Percentiles rank a stretch among this genome's conserved stretches.
Evolutionary conservation across 768 basidiomycete genomes (phyloP).

Genomic region (Antrodiella citrinella): DNA sequence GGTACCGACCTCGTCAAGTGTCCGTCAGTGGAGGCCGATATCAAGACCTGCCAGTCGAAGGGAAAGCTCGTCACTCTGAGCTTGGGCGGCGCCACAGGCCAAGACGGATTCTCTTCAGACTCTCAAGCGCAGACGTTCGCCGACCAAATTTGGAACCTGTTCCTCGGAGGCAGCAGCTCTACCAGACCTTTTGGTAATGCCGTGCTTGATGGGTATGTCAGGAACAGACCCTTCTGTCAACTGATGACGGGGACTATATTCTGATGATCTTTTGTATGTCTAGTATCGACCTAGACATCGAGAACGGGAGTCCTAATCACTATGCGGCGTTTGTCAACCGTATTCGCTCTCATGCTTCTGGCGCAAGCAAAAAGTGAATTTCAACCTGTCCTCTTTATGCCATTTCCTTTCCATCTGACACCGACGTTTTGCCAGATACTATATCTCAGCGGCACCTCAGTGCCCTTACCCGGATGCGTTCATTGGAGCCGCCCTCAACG

Average conservation of each 20-base stretch:
- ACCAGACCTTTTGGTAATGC: constrained; percentile 67
- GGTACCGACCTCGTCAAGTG: constrained; percentile 64
- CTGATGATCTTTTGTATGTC: too few relatives aligned
- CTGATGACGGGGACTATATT: background rate
- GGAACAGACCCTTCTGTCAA: background rate
- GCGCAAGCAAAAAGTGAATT: constrained; percentile 52
- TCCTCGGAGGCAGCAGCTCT: constrained; percentile 52
- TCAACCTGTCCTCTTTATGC: too few relatives aligned
- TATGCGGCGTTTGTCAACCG: constrained; percentile 34
- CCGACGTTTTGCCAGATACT: constrained; percentile 40
- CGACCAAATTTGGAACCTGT: constrained; percentile 63
- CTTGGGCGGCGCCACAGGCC: constrained; percentile 42
- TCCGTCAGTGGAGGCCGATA: constrained; percentile 46
- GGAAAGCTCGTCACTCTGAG: constrained; percentile 31
- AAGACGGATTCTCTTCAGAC: constrained; percentile 52
- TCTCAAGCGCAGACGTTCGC: constrained; percentile 54
- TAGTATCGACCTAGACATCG: constrained; percentile 63
- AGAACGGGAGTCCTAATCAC: constrained; percentile 39
- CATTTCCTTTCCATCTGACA: background rate
- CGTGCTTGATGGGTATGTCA: constrained; percentile 57
- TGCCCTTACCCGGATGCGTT: constrained; percentile 65
- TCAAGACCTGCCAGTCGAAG: constrained; percentile 49
- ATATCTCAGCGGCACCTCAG: constrained; percentile 59
- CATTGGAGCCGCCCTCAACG: constrained; percentile 51
- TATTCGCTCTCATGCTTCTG: constrained; percentile 38